Percentiles rank a stretch among this genome's conserved stretches.
phyloP scores from a whole-genome alignment of 179 eudicot genomes.

The Heliamphora pulchella region DNA sequence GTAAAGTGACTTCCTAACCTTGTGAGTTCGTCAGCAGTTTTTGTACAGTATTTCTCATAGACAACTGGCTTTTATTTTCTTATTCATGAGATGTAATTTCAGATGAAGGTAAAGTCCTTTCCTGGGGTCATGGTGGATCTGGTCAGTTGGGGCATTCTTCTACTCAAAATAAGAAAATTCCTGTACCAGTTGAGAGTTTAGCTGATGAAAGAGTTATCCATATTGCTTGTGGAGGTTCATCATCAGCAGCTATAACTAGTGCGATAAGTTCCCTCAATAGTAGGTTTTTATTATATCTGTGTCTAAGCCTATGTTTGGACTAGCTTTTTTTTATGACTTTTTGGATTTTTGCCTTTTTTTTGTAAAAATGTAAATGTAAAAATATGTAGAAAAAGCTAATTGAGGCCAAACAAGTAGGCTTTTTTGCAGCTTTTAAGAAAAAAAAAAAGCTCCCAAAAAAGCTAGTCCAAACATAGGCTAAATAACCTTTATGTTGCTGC shows the following conservation, averaged over 20 bases:
- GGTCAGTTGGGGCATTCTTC: slow-evolving; percentile 90
- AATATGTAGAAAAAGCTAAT: no score
- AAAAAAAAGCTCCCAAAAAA: no score
- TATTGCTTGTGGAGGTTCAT: slow-evolving; percentile 87
- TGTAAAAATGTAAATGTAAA: no score
- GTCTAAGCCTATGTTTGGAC: not conserved
- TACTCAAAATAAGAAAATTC: slow-evolving; percentile 59
- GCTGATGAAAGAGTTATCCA: slow-evolving; percentile 55
- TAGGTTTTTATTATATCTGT: not conserved
- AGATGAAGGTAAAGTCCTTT: slow-evolving; percentile 80
- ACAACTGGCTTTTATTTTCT: slow-evolving; percentile 3
- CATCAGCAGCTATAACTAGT: slow-evolving; percentile 93
- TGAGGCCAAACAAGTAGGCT: no score
- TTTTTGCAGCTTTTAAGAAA: no score
- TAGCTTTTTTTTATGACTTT: no score
- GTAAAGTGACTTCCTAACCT: slow-evolving; percentile 29
- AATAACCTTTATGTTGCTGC: no score
- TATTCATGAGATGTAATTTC: slow-evolving; percentile 14
- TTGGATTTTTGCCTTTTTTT: no score
- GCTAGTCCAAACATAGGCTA: no score
- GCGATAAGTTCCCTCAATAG: slow-evolving; percentile 6
- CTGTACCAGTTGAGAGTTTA: slow-evolving; percentile 55
- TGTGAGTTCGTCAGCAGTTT: not conserved
- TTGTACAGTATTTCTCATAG: not conserved
- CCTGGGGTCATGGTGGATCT: slow-evolving; percentile 97